Evolutionary conservation across 805 yeast species (phyloP).

Genomic region (Candida palmyrensis): DNA sequence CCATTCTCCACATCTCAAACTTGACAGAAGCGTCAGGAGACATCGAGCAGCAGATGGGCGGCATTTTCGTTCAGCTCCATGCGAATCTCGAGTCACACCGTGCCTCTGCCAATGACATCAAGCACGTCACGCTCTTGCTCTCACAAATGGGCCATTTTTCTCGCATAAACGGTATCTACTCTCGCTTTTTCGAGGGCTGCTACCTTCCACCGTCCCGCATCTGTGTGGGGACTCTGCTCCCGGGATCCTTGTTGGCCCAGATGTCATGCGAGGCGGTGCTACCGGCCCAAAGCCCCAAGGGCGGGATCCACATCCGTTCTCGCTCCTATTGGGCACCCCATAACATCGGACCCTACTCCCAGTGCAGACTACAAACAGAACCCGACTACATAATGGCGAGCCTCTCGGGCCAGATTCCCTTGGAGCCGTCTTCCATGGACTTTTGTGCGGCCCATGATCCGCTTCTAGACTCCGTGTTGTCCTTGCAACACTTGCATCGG

Average conservation of each 20-base stretch:
- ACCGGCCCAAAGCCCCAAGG: conserved; percentile 25
- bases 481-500: conserved; percentile 70
- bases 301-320: conserved; percentile 87
- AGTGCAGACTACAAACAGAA: conserved; percentile 50
- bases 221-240: conserved; percentile 63
- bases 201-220: conserved; percentile 82
- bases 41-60: conserved; percentile 37
- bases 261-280: conserved; percentile 54
- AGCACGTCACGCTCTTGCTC: conserved; percentile 57
- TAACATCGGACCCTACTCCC: conserved; percentile 97
- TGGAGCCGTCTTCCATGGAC: conserved; percentile 66
- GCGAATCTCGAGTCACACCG: conserved; percentile 22
- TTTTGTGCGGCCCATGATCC: too few relatives aligned
- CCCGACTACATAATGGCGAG: conserved; percentile 43
- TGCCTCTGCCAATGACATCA: conserved; percentile 42
- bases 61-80: conserved; percentile 44
- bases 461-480: conserved; percentile 35
- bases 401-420: conserved; percentile 88
- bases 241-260: conserved; percentile 37
- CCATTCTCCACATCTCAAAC: conserved; percentile 25
- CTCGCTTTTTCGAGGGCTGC: conserved; percentile 47
- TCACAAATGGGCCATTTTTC: conserved; percentile 62
- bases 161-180: conserved; percentile 58
- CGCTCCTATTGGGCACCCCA: conserved; percentile 98
- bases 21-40: conserved; percentile 10